Base-by-base conservation (phyloP, 2,329 filamentous ascomycete genomes). In the Aspergillus uvarum region DNA sequence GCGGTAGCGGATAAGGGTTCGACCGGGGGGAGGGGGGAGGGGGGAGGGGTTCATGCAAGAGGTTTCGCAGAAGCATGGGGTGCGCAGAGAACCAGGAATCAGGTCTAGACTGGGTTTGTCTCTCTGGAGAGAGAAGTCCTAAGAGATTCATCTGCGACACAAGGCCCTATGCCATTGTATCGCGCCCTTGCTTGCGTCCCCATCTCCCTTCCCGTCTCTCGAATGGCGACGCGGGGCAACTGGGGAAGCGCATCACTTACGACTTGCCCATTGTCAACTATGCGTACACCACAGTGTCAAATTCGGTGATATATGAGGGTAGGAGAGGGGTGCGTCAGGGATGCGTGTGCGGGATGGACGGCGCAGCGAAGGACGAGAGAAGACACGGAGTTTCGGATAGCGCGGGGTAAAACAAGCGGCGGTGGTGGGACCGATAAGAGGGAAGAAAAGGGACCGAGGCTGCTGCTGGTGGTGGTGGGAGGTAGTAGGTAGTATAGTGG, bases 241-340 rank as follows among this genome's bases (percentile, higher is more conserved):
- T 29, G 51, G 51, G 56, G 32, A 49, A 52, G 47, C 53, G 44
- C 44, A 52, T 32, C 47, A 73, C 73, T 74, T 69, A 75, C 73
- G 73, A 75, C 66, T 75, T 75, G 51, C 73, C 73, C 73, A 75
- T 75, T 44, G 55, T 73, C 59, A 65, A 68, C 59, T 52, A 61
- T 61, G 59, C 59, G 56, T 6, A 35, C 53, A 42, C 32, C 44
- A 56, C 51, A 51, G 12, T 21, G 32, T 11, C 42, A 42, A 53
- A 3, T 54, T 6, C 4, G 48, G 12, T 29, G 8, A 47, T 29
- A 16, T 11, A 35, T 48, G 10, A 14, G 5, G 7, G 32, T 19
- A 24, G 3, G 26, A 19, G 32, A 7, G 19, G 24, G 48, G 38
- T 44, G n/a, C 16, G 38, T 44, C 38, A 44, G 38, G 38, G 38